Base-by-base conservation (phyloP, 148 eudicot species). In the Rhododendron vialii region DNA sequence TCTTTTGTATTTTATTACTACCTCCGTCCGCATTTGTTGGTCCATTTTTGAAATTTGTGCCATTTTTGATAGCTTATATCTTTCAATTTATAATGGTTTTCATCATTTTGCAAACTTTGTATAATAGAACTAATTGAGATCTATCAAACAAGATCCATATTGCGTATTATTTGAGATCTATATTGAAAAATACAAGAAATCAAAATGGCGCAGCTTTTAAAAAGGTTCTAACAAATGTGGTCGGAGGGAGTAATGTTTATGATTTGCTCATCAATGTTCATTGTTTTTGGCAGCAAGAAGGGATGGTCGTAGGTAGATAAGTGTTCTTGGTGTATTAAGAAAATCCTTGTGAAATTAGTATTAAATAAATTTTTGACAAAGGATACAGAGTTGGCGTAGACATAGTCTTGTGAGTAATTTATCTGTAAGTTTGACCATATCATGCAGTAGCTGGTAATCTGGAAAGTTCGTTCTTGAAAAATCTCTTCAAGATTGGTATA, bases 381-480 rank as follows among this genome's bases (percentile, higher is more conserved):
- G 50, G 28, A 13, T 41, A 8, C 22, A 2, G 50, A 83, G 36
- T 30, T 33, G 47, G 26, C 3, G 24, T 65, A 63, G 84, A 24
- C 20, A 55, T 17, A 15, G 6, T 55, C 61, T 65, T 83, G 20
- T 43, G 48, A 35, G 41, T 82, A 36, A 22, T 59, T 57, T 57
- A 5, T 20, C 43, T 55, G 30, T 35, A n/a, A 55, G 73, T 36
- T 82, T 55, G 36, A 10, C 73, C 30, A 57, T 59, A 59, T 36
- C 59, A 80, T 51, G 59, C 26, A 18, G 38, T 81, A 3, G 14
- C 28, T 0, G 75, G 81, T 53, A 12, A 71, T 75, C 28, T 71
- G 80, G 48, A 22, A 50, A 48, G 84, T 82, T 67, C 57, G 50
- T 84, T 48, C 53, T 13, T 43, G 53, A 45, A 69, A 83, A 83